A percentile compares a stretch with the other conserved stretches of the same genome.
phyloP scores from a whole-genome alignment of 768 basidiomycete species.

The Sistotremastrum niveocremeum region DNA sequence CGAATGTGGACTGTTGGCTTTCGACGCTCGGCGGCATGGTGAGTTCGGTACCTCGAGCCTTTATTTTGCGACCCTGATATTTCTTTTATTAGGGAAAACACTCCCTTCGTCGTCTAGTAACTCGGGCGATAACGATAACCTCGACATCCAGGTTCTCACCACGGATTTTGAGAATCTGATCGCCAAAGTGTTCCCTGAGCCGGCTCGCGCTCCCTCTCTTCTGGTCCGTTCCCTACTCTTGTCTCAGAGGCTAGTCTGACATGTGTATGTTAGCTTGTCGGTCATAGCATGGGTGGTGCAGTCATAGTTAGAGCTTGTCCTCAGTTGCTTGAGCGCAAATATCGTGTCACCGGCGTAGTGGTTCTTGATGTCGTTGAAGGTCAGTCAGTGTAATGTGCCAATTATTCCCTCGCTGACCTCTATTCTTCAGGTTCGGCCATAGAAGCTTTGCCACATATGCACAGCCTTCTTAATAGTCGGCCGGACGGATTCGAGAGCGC shows the following conservation, averaged over 20 bases:
- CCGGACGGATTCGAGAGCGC: conserved; percentile 75
- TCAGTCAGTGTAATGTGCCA: conserved; percentile 12
- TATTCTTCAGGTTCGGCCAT: conserved; percentile 65
- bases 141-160: conserved; percentile 61
- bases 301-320: conserved; percentile 67
- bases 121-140: conserved; percentile 32
- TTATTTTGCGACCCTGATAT: background rate
- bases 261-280: conserved; percentile 46
- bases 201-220: conserved; percentile 49
- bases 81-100: conserved; percentile 46
- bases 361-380: conserved; percentile 89
- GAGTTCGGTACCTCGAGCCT: conserved; percentile 12
- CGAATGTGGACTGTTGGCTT: conserved; percentile 67
- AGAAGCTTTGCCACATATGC: conserved; percentile 90
- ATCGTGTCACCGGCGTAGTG: conserved; percentile 59
- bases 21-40: conserved; percentile 88
- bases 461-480: conserved; percentile 67
- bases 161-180: conserved; percentile 64
- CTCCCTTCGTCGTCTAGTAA: conserved; percentile 18
- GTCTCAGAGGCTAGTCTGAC: background rate
- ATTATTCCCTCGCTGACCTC: background rate
- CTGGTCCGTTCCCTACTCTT: conserved; percentile 38
- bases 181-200: conserved; percentile 53
- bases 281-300: conserved; percentile 95
- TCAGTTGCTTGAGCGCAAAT: conserved; percentile 49